phyloP scores from a whole-genome alignment of 2,329 filamentous ascomycete genomes.

The Capronia coronata region DNA sequence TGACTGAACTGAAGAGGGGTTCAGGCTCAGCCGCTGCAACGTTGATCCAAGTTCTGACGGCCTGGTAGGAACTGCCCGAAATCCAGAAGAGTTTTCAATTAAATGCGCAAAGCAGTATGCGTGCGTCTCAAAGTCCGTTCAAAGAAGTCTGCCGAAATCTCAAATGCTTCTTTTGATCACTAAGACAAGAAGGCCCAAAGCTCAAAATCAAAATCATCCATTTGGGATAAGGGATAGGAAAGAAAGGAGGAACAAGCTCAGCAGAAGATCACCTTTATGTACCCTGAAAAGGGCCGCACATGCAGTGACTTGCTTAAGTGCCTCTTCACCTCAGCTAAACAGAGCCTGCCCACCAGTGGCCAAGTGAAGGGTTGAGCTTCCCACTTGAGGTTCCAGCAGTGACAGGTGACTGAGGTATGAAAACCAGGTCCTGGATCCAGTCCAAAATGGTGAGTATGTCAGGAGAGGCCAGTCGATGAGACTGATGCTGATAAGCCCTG shows the following conservation, averaged over 20 bases:
- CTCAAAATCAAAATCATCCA: not conserved
- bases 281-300: not conserved
- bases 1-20: too few species aligned
- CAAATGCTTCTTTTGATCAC: not conserved
- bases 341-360: not conserved
- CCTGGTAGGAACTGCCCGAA: too few species aligned
- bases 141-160: too few species aligned
- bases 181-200: not conserved
- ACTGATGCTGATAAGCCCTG: too few species aligned
- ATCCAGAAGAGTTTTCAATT: not conserved
- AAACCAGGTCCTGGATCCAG: too few species aligned
- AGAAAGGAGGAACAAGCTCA: not conserved
- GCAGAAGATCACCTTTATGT: not conserved
- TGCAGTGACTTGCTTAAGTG: not conserved
- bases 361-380: not conserved
- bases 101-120: too few species aligned
- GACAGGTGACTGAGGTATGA: not conserved
- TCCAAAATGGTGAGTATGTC: too few species aligned
- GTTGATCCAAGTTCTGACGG: too few species aligned
- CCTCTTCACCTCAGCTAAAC: not conserved
- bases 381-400: not conserved
- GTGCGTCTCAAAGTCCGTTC: not conserved
- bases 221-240: not conserved
- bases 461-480: too few species aligned
- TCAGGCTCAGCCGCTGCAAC: too few species aligned